Evolutionary conservation across 164 flowering plant genomes (phyloP).

Genomic region (Brasenia schreberi): DNA sequence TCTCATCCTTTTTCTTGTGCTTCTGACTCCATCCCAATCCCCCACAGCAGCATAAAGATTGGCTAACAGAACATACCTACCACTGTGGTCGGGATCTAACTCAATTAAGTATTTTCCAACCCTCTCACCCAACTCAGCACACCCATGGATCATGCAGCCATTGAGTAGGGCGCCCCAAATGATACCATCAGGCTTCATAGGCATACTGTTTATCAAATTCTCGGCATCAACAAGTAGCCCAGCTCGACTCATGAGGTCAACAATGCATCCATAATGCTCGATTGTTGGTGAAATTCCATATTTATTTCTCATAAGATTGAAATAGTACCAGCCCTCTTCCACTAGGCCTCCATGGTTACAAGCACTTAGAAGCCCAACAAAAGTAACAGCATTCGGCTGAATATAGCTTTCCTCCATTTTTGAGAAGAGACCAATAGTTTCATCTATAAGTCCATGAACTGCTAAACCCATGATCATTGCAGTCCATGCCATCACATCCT

Average conservation of each 20-base stretch:
- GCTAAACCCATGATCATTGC: slow-evolving; percentile 13
- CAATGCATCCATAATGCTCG: slow-evolving; percentile 14
- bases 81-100: slow-evolving; percentile 12
- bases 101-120: slow-evolving; percentile 8
- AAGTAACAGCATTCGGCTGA: slow-evolving; percentile 9
- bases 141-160: slow-evolving; percentile 11
- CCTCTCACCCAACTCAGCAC: slow-evolving; percentile 7
- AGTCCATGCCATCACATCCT: slow-evolving; percentile 12
- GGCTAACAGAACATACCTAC: slow-evolving; percentile 11
- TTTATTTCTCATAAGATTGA: slow-evolving; percentile 2
- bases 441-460: slow-evolving; percentile 5
- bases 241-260: slow-evolving; percentile 10
- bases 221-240: slow-evolving; percentile 9
- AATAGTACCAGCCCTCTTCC: slow-evolving; percentile 8
- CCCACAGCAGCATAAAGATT: slow-evolving; percentile 10
- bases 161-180: slow-evolving; percentile 11
- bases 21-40: slow-evolving; percentile 9
- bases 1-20: slow-evolving; percentile 10
- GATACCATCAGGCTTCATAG: slow-evolving; percentile 8
- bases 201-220: slow-evolving; percentile 7
- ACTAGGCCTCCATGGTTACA: slow-evolving; percentile 12
- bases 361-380: slow-evolving; percentile 8
- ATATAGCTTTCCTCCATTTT: slow-evolving; percentile 7
- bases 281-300: slow-evolving; percentile 7
- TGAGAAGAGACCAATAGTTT: slow-evolving; percentile 2